A percentile compares a stretch with the other conserved stretches of the same genome.
phyloP scores from a whole-genome alignment of 78 protist species.

The Protostelium mycophagum region DNA sequence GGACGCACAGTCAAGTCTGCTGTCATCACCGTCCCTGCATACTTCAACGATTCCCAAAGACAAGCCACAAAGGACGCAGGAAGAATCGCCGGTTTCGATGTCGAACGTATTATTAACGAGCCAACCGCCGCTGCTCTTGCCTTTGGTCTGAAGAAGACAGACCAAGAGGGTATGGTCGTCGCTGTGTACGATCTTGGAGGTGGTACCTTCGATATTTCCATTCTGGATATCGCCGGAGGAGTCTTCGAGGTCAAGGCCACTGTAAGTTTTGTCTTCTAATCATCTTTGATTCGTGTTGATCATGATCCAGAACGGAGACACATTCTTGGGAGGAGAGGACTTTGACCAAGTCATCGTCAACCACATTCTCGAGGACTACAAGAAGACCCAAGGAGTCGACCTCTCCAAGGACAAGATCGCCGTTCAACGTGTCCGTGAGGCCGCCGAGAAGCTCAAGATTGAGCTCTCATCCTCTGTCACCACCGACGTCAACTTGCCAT shows the following conservation, averaged over 20 bases:
- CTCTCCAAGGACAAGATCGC: conserved; percentile 84
- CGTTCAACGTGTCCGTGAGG: conserved; percentile 95
- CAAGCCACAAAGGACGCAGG: conserved; percentile 91
- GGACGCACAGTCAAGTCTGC: conserved; percentile 83
- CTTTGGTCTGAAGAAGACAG: conserved; percentile 73
- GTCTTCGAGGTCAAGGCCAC: conserved; percentile 95
- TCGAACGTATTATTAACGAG: conserved; percentile 97
- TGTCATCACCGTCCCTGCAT: conserved; percentile 96
- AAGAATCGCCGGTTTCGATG: conserved; percentile 83
- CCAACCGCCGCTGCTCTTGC: conserved; percentile 98
- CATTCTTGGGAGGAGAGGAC: conserved; percentile 99
- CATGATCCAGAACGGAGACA: conserved; percentile 97
- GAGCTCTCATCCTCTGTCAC: conserved; percentile 90
- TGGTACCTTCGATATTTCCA: conserved; percentile 99
- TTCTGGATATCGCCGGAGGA: conserved; percentile 93
- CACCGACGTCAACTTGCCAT: conserved; percentile 96
- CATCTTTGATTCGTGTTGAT: conserved; percentile 7
- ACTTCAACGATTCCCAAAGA: conserved; percentile 86
- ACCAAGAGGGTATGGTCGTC: conserved; percentile 55
- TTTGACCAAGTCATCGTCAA: conserved; percentile 82
- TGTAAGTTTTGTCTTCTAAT: not conserved
- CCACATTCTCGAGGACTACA: conserved; percentile 79
- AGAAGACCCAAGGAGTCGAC: conserved; percentile 77
- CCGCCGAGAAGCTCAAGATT: conserved; percentile 97
- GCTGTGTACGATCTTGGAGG: conserved; percentile 99